Evolutionary conservation across 768 basidiomycete genomes (phyloP), one percentile per base, ranked within the genome.

Genomic region (Hemileccinum impolitum): DNA sequence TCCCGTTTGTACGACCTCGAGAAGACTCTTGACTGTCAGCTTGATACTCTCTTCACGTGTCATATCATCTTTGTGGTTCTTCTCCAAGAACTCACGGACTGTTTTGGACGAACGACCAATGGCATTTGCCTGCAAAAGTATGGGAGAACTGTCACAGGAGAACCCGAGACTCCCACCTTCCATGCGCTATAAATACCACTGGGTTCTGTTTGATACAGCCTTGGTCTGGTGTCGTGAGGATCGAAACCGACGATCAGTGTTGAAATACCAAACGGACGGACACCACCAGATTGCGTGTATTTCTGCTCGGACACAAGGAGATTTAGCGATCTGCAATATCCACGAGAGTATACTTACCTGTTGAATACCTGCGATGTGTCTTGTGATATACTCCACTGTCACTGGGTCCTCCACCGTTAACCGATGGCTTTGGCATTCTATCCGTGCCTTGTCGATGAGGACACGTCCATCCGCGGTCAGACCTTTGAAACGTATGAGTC

Each of bases 1-100:
- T n/a, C 96, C 96, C 2, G 96, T 97, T 72, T 98, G 96, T 8
- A 99, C 96, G 32, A 99, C 94, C 68, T 99, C 96, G 19, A 99
- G 75, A 60, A 99, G 74, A 65, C 87, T 89, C 75, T 97, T 98
- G 54, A 99, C 82, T 0, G 96, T 93, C 41, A 99, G 73, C 68
- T 96, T 96, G 69, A 99, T 89, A 44, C 87, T 85, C 52, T 96
- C 93, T 43, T 93, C 93, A 51, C 90, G 77, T 7, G 81, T 75
- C 74, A 96, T 75, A 55, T 90, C 91, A 54, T 96, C 93, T 59
- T 85, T 91, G 71, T 95, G 91, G 60, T 96, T 95, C 78, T 97
- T 98, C 73, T 99, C 96, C 49, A 99, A 70, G 70, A 98, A 99
- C 65, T 99, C 96, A 47, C 95, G 87, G 21, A 99, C 95, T 9